These are phyloP conservation scores for Strobilomyces dryophilus DNA, from an alignment of 768 basidiomycete species.

Conservation along the genomic window DNA sequence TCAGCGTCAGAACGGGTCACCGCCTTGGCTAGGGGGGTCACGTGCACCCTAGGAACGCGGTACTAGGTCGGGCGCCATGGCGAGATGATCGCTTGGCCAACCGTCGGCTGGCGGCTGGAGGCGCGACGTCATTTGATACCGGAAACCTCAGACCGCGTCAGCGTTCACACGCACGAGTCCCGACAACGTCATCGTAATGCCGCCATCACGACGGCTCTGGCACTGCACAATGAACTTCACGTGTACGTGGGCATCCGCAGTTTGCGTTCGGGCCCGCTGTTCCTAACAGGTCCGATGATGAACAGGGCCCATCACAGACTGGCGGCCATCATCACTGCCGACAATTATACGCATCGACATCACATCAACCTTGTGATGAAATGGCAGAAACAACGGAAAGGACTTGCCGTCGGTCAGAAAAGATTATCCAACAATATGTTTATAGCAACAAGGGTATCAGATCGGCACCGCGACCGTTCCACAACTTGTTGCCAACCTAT, in stretches of 20 bases:
- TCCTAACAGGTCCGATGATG: background rate
- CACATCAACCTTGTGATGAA: conserved; percentile 7
- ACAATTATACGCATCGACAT: conserved; percentile 11
- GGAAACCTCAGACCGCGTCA: background rate
- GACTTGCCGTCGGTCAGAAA: background rate
- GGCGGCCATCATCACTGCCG: conserved; percentile 8
- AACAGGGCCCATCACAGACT: background rate
- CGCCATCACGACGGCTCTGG: conserved; percentile 1
- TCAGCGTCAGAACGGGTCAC: background rate
- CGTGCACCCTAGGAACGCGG: background rate
- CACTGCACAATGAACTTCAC: conserved; percentile 13
- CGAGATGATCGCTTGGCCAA: background rate
- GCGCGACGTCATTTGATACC: conserved; percentile 5
- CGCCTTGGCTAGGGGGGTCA: background rate
- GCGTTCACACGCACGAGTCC: background rate
- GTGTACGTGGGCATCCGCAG: background rate
- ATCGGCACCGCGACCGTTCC: background rate
- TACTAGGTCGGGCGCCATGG: background rate
- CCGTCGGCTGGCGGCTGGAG: background rate
- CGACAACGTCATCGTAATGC: background rate
- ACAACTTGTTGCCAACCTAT: background rate
- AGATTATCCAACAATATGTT: background rate
- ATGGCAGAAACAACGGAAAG: background rate
- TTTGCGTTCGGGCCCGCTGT: conserved; percentile 12
- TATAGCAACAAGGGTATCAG: conserved; percentile 1